phyloP scores from a whole-genome alignment of 148 eudicot species.

The Vaccinium darrowii region DNA sequence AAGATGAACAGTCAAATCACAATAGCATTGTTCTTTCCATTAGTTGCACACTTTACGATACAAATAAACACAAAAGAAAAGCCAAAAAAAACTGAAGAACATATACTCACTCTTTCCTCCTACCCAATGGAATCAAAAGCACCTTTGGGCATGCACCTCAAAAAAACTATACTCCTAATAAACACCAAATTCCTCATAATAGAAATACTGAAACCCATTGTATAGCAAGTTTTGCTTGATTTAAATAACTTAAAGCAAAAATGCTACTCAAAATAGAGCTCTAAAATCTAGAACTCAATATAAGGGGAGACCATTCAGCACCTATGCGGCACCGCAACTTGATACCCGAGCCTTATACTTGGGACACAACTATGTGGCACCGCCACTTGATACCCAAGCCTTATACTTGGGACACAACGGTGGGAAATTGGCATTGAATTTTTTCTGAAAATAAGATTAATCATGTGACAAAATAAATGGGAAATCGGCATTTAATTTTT shows the following conservation, averaged over 20 bases:
- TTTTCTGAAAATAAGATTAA: too few species aligned
- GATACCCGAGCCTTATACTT: too few species aligned
- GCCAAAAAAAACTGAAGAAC: neutral
- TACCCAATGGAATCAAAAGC: neutral
- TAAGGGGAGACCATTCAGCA: too few species aligned
- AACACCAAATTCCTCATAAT: neutral
- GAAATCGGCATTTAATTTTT: too few species aligned
- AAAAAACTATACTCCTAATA: neutral
- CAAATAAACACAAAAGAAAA: neutral
- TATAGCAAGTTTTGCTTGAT: neutral
- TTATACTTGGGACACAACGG: too few species aligned
- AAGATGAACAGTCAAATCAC: neutral
- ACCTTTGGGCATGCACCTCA: neutral
- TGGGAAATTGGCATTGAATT: too few species aligned
- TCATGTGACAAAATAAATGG: too few species aligned
- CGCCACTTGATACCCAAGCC: too few species aligned
- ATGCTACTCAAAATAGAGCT: too few species aligned
- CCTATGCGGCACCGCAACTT: too few species aligned
- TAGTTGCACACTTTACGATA: neutral
- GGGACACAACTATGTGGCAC: neutral
- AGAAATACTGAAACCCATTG: too few species aligned
- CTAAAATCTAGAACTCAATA: too few species aligned
- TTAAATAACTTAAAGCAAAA: neutral
- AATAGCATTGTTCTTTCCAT: neutral
- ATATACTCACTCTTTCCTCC: neutral